phyloP scores from a whole-genome alignment of 352 stramenopile species.

The Globisporangium camurandrum region DNA sequence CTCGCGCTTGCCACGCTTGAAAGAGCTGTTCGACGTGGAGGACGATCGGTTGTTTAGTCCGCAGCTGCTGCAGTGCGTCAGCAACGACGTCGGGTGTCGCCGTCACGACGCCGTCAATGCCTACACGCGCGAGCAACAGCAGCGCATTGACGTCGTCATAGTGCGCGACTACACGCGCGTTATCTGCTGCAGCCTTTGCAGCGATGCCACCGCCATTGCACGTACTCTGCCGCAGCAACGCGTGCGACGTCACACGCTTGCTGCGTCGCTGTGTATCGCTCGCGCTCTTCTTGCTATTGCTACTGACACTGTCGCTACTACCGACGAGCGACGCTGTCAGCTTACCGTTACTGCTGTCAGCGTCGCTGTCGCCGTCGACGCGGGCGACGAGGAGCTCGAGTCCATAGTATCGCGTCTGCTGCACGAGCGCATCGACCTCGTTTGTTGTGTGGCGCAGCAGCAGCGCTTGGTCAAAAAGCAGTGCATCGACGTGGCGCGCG shows the following conservation, averaged over 20 bases:
- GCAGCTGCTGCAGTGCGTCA: constrained; percentile 21
- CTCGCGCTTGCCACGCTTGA: constrained; percentile 25
- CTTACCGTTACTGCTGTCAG: not conserved
- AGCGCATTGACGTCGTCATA: constrained; percentile 20
- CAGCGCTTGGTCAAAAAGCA: constrained; percentile 26
- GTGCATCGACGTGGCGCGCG: constrained; percentile 17
- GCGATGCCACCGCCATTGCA: constrained; percentile 3
- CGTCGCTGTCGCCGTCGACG: constrained; percentile 7
- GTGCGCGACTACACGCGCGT: constrained; percentile 4
- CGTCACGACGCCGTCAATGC: constrained; percentile 27
- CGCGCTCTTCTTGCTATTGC: not conserved
- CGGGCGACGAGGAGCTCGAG: constrained; percentile 22
- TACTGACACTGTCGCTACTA: not conserved
- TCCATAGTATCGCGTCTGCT: constrained; percentile 15
- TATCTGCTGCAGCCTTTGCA: constrained; percentile 3
- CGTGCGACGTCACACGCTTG: not conserved
- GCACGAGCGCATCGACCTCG: constrained; percentile 24
- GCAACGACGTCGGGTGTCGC: constrained; percentile 16
- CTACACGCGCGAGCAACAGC: constrained; percentile 25
- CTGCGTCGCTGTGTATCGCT: not conserved
- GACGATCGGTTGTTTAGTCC: constrained; percentile 18
- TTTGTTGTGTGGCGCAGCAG: constrained; percentile 23
- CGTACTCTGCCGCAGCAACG: constrained; percentile 1
- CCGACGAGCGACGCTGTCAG: no score
- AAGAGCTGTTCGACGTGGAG: constrained; percentile 28